phyloP scores from a whole-genome alignment of 1,139 yeast species.

The Tardiomyces digboiensis region DNA sequence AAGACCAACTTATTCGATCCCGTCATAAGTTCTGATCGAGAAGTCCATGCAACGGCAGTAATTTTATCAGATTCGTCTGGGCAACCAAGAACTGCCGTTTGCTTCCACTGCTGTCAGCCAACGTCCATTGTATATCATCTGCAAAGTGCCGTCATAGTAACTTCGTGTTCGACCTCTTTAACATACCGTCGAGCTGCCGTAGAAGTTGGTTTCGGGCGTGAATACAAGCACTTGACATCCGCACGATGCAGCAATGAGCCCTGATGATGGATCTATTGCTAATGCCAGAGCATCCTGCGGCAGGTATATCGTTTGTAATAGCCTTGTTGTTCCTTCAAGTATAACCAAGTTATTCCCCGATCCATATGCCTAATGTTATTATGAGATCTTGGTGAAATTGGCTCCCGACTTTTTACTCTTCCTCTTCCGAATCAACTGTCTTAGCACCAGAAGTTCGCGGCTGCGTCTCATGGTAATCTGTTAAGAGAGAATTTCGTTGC shows the following conservation, averaged over 20 bases:
- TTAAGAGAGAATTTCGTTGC: no score
- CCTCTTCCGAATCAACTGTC: no score
- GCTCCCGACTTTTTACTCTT: no score
- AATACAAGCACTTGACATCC: constrained; percentile 21
- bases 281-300: constrained; percentile 58
- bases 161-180: no score
- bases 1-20: constrained; percentile 51
- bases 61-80: constrained; percentile 29
- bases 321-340: constrained; percentile 37
- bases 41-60: constrained; percentile 61
- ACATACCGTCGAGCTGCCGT: neutral
- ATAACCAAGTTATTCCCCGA: constrained; percentile 84
- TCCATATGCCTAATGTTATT: constrained; percentile 44
- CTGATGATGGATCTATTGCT: constrained; percentile 44
- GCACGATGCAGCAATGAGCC: constrained; percentile 40
- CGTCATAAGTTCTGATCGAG: constrained; percentile 46
- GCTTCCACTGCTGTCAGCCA: neutral
- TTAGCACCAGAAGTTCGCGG: no score
- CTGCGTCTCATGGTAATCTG: no score
- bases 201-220: constrained; percentile 12
- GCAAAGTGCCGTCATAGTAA: no score
- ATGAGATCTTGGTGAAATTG: no score
- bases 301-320: constrained; percentile 71
- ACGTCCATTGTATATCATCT: no score
- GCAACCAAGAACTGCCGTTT: constrained; percentile 2